Percentiles rank a stretch among this genome's conserved stretches.
Conservation (phyloP, 257 asterid genomes). For the Salvia rosmarinus region DNA sequence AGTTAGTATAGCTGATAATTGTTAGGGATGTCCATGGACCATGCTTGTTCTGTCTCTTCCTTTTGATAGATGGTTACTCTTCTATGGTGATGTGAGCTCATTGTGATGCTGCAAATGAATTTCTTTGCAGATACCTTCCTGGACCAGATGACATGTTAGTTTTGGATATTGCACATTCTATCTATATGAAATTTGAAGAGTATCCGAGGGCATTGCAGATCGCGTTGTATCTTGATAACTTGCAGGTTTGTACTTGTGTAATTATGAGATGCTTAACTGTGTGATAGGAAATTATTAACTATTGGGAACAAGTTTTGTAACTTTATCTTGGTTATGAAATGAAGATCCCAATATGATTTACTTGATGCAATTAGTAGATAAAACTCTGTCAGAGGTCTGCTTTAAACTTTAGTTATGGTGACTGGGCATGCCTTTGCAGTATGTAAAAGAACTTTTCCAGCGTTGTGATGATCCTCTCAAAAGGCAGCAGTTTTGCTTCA, state of each 20-base stretch:
- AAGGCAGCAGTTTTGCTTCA: conserved; percentile 81
- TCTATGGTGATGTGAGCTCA: conserved; percentile 23
- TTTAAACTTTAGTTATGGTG: conserved; percentile 16
- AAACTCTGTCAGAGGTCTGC: conserved; percentile 4
- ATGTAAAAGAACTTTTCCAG: conserved; percentile 72
- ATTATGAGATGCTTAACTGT: conserved; percentile 14
- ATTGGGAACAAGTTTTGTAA: background rate
- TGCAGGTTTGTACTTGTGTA: conserved; percentile 57
- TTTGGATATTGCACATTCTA: conserved; percentile 75
- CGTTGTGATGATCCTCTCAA: conserved; percentile 57
- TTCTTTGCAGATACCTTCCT: conserved; percentile 72
- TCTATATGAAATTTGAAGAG: conserved; percentile 84
- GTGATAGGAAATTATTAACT: conserved; percentile 13
- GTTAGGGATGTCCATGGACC: background rate
- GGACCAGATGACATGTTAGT: conserved; percentile 87
- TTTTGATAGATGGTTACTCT: background rate
- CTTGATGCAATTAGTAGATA: conserved; percentile 7
- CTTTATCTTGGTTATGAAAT: background rate
- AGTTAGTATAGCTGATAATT: background rate
- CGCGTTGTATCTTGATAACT: conserved; percentile 76
- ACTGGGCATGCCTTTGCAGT: conserved; percentile 52
- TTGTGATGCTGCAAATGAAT: conserved; percentile 23
- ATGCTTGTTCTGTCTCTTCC: conserved; percentile 22
- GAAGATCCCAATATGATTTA: conserved; percentile 18
- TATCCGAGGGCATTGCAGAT: conserved; percentile 81